These are phyloP conservation scores for Vitis riparia DNA, from an alignment of 164 flowering plant genomes.

Conservation along the genomic window DNA sequence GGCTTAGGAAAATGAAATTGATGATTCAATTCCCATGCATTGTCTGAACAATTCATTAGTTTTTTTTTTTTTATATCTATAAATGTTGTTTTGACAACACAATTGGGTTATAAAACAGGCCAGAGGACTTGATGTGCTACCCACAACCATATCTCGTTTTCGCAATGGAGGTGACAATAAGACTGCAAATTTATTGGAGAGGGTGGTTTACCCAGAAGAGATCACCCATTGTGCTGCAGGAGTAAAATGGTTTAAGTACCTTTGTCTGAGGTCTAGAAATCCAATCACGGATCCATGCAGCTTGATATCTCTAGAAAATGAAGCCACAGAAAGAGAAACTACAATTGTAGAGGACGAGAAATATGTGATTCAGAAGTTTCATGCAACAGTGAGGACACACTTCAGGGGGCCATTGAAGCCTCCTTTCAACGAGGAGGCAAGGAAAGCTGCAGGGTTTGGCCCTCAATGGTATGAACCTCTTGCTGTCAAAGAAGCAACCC, in stretches of 20 bases:
- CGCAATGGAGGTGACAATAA: conserved; percentile 76
- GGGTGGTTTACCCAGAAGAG: conserved; percentile 86
- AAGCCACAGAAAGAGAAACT: conserved; percentile 8
- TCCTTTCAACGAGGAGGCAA: conserved; percentile 81
- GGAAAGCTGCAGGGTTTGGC: conserved; percentile 90
- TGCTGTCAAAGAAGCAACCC: conserved; percentile 45
- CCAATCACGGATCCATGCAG: conserved; percentile 6
- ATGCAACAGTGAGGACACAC: conserved; percentile 55
- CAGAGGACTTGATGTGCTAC: conserved; percentile 90
- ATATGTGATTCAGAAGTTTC: conserved; percentile 63
- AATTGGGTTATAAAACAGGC: conserved; percentile 44
- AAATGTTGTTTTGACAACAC: background rate
- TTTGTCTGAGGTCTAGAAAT: conserved; percentile 50
- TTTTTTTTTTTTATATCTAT: background rate
- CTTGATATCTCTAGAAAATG: conserved; percentile 9
- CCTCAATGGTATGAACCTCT: conserved; percentile 92
- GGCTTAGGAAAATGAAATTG: too few relatives aligned
- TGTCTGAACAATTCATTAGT: too few relatives aligned
- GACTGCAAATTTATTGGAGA: conserved; percentile 84
- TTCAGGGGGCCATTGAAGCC: conserved; percentile 92
- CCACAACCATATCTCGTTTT: conserved; percentile 88
- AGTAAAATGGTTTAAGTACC: conserved; percentile 86
- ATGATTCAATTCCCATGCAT: too few relatives aligned
- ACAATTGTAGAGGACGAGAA: conserved; percentile 29
- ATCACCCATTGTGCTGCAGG: conserved; percentile 96